Evolutionary conservation across 805 yeast species (phyloP).

Genomic region (Candida maris): DNA sequence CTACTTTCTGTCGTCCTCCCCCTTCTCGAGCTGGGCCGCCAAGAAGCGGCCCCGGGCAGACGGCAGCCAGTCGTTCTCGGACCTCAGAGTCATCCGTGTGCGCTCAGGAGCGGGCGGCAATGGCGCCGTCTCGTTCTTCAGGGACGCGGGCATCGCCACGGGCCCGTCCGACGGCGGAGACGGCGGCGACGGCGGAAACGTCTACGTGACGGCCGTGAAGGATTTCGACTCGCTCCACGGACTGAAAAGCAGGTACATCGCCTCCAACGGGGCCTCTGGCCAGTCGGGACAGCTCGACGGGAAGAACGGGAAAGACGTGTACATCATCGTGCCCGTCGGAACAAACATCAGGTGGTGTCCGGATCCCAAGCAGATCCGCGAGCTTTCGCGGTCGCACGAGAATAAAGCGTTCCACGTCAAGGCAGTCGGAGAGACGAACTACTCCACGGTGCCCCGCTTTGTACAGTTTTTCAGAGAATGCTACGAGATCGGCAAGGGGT

Average conservation of each 20-base stretch:
- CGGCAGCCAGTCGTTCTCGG: conserved; percentile 46
- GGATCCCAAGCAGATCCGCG: conserved; percentile 49
- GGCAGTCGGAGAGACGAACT: conserved; percentile 20
- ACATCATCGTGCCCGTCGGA: conserved; percentile 88
- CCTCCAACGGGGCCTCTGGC: conserved; percentile 71
- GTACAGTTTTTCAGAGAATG: conserved; percentile 63
- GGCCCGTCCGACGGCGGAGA: conserved; percentile 99
- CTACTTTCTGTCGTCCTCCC: conserved; percentile 35
- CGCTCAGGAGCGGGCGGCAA: conserved; percentile 84
- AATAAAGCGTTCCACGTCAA: conserved; percentile 27
- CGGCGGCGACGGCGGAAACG: conserved; percentile 90
- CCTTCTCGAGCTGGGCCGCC: conserved; percentile 34
- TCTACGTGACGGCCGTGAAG: conserved; percentile 77
- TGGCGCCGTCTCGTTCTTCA: conserved; percentile 79
- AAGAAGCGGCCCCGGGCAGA: conserved; percentile 43
- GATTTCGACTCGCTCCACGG: conserved; percentile 70
- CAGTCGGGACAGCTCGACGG: conserved; percentile 80
- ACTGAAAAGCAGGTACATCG: conserved; percentile 62
- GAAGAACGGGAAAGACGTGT: conserved; percentile 70
- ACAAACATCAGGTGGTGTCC: conserved; percentile 85
- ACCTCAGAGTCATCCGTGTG: conserved; percentile 63
- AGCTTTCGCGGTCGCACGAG: conserved; percentile 13
- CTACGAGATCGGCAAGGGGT: conserved; percentile 74
- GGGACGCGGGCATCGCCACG: conserved; percentile 77
- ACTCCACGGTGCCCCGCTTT: conserved; percentile 32